Conservation (phyloP, 441 rosid genomes). For the Gossypium aridum region DNA sequence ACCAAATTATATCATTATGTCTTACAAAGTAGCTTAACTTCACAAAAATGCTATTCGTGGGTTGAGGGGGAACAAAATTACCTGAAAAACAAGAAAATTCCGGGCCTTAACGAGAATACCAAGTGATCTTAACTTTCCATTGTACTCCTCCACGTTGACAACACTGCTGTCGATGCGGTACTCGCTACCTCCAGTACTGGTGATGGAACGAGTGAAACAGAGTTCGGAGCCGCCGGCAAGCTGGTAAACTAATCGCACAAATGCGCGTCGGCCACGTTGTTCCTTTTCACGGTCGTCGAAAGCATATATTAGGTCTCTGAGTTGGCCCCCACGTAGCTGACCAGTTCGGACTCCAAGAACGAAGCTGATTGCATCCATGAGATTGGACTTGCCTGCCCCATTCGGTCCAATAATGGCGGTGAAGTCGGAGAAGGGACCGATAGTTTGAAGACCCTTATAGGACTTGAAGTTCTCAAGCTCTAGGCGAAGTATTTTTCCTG, state of each 20-base stretch:
- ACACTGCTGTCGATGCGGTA: constrained; percentile 71
- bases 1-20: neutral
- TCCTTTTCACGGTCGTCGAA: constrained; percentile 89
- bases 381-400: constrained; percentile 95
- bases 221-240: constrained; percentile 71
- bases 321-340: constrained; percentile 94
- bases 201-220: constrained; percentile 72
- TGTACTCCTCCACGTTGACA: constrained; percentile 92
- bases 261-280: constrained; percentile 81
- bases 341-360: constrained; percentile 98
- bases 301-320: constrained; percentile 95
- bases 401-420: constrained; percentile 98
- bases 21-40: neutral
- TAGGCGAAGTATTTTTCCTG: constrained; percentile 71
- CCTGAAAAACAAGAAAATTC: constrained; percentile 98
- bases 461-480: constrained; percentile 99
- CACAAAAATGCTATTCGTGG: neutral
- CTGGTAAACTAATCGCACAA: constrained; percentile 73
- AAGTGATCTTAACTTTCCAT: constrained; percentile 60
- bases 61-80: constrained; percentile 11
- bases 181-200: constrained; percentile 81
- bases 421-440: constrained; percentile 95
- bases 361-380: constrained; percentile 99
- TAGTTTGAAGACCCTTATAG: constrained; percentile 75
- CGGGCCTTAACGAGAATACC: constrained; percentile 98